Evolutionary conservation across 306 rosid genomes (phyloP).

Genomic region (Prinsepia uniflora): DNA sequence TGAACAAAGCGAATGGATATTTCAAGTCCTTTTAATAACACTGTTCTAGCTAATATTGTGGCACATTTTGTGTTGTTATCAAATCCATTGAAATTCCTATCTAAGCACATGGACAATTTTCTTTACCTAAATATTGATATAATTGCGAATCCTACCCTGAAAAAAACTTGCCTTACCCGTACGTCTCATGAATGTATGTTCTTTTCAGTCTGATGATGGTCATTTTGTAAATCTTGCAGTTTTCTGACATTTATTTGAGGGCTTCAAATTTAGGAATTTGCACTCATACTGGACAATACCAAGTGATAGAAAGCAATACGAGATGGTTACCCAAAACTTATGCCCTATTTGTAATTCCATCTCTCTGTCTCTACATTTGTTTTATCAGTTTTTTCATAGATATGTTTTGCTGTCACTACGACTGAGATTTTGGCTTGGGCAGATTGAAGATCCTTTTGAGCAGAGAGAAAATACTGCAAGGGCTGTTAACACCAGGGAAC

Average conservation of each 20-base stretch:
- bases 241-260: slow-evolving; percentile 42
- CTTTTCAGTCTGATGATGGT: slow-evolving; percentile 5
- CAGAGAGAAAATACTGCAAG: slow-evolving; percentile 71
- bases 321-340: slow-evolving; percentile 80
- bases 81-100: background rate
- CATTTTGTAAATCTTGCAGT: slow-evolving; percentile 48
- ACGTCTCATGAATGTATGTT: slow-evolving; percentile 2
- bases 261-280: slow-evolving; percentile 55
- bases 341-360: slow-evolving; percentile 58
- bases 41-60: too few relatives aligned
- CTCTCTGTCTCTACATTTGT: slow-evolving; percentile 16
- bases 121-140: background rate
- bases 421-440: slow-evolving; percentile 30
- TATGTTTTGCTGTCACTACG: slow-evolving; percentile 8
- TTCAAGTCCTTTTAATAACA: too few relatives aligned
- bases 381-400: slow-evolving; percentile 9
- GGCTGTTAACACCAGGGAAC: slow-evolving; percentile 41
- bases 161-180: slow-evolving; percentile 7
- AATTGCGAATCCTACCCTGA: background rate
- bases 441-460: slow-evolving; percentile 95
- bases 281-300: slow-evolving; percentile 66
- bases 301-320: slow-evolving; percentile 45
- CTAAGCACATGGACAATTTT: background rate
- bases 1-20: too few relatives aligned
- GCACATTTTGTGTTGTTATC: too few relatives aligned